Evolutionary conservation across 2,329 filamentous ascomycete species (phyloP), one percentile per base, ranked within the genome.

Genomic region (Nothophaeocryptopus gaeumannii): DNA sequence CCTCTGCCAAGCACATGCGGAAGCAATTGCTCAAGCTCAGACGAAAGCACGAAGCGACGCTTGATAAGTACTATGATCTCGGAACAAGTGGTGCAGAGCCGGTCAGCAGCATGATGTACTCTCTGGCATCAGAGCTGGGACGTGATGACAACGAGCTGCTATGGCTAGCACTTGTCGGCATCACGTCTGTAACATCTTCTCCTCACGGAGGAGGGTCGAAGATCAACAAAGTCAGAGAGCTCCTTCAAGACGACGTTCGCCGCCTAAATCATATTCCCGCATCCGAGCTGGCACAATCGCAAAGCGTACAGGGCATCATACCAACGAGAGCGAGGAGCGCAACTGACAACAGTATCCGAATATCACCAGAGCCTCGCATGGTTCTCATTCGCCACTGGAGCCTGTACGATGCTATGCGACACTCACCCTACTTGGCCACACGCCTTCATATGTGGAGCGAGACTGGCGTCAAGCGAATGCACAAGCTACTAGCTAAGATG

Each of bases 401-500:
- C 60, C 76, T 99, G 11, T 97, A 97, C 69, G 93, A 99, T 65
- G 96, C 90, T 68, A 97, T 99, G 93, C 79, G 97, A 10, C 93
- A 99, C 68, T 96, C 91, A 0, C 91, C 92, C 0, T 97, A 96
- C 64, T 81, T 99, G 4, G 92, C 95, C 52, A 89, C 92, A 3
- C 82, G 89, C 30, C 78, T 99, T 39, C 92, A 95, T 70, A 90
- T 96, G 39, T 99, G 93, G 92, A 95, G 85, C 53, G 93, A 97
- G 55, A 81, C 80, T 43, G 93, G 93, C 2, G 80, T 88, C 45
- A 95, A 95, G 68, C 82, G 92, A 44, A 76, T 99, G 14, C 89
- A 96, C 70, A 97, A 97, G 67, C 79, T 99, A 0, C 79, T 99
- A 2, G 93, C 93, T 37, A 99, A 97, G 71, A 99, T 99, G 92